Evolutionary conservation across 2,329 filamentous ascomycete genomes (phyloP), one percentile per base, ranked within the genome.

Genomic region (Gnomoniopsis smithogilvyi): DNA sequence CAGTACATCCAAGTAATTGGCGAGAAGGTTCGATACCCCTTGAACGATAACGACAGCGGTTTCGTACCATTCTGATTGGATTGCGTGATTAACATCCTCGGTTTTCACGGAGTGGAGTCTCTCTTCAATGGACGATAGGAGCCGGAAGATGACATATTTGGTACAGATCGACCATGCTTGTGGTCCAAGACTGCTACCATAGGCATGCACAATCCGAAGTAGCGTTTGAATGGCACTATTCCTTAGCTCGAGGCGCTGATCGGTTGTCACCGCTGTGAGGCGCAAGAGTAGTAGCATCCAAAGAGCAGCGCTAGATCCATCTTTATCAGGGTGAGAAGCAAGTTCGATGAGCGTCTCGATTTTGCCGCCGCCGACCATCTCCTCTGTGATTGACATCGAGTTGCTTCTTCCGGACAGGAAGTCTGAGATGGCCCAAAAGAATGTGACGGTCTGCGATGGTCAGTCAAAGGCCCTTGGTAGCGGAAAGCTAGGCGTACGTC

Each of bases 391-490:
- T 1, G 81, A 79, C 48, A 88, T 80, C 0, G 80, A 78, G 59
- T 78, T 79, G 56, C 80, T 84, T 64, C 83, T 84, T 3, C 80
- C 76, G 1, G 85, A 87, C 4, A 98, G 79, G 64, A 93, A 95
- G 71, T 97, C 93, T 0, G 94, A 96, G 8, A 97, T 83, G 56
- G 94, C 93, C 92, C 93, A 97, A 72, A 96, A 96, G 69, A 96
- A 95, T 0, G 94, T 96, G 10, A 96, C 91, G 1, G 93, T 95
- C 54, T 56, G 38, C 22, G 12, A 6, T 33, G 6, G 46, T 56
- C 22, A 56, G 36, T 26, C 6, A 21, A 12, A 19, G 19, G 2
- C 19, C 12, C n/a, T n/a, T 34, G 8, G 11, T 17, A 22, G 26
- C 26, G 26, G 14, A 21, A 19, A 17, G 24, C 15, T 3, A 19